Conservation (phyloP, 2,329 filamentous ascomycete genomes). For the Rachicladosporium sp. region DNA sequence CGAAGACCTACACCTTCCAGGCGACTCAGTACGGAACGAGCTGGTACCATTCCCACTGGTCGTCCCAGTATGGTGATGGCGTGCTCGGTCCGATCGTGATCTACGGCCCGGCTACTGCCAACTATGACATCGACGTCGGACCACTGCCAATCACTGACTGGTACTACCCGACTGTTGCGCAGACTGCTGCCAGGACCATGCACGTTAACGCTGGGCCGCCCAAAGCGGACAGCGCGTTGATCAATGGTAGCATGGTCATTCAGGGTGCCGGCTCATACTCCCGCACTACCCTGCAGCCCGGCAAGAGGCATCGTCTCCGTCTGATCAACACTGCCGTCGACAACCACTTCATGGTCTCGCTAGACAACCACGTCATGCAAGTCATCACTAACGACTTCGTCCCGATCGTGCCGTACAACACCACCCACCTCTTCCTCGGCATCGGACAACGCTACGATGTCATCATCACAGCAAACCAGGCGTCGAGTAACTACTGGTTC, state of each 20-base stretch:
- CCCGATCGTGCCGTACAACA: slow-evolving; percentile 24
- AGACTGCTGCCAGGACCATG: slow-evolving; percentile 19
- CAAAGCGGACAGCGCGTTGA: slow-evolving; percentile 40
- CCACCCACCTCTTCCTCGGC: slow-evolving; percentile 21
- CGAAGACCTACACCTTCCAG: slow-evolving; percentile 45
- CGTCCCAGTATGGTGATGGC: slow-evolving; percentile 43
- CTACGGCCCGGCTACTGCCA: slow-evolving; percentile 45
- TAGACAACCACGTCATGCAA: slow-evolving; percentile 23
- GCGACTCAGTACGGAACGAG: slow-evolving; percentile 37
- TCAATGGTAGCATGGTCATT: slow-evolving; percentile 29
- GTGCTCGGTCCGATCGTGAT: slow-evolving; percentile 50
- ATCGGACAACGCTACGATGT: slow-evolving; percentile 32
- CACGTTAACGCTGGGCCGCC: slow-evolving; percentile 20
- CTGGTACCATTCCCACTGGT: slow-evolving; percentile 48
- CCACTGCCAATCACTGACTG: slow-evolving; percentile 50
- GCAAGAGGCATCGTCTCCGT: slow-evolving; percentile 32
- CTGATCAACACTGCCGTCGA: slow-evolving; percentile 36
- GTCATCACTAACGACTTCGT: slow-evolving; percentile 18
- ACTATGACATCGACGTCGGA: slow-evolving; percentile 54
- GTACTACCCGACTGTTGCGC: slow-evolving; percentile 24
- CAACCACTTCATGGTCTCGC: slow-evolving; percentile 30
- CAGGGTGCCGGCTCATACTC: slow-evolving; percentile 18
- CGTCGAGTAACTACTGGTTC: slow-evolving; percentile 25
- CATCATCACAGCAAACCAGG: slow-evolving; percentile 26
- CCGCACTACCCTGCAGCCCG: slow-evolving; percentile 23